Percentiles rank a stretch among this genome's conserved stretches.
Conservation (phyloP, 495 filamentous ascomycete genomes). For the Paragyromitra xinjiangensis region DNA sequence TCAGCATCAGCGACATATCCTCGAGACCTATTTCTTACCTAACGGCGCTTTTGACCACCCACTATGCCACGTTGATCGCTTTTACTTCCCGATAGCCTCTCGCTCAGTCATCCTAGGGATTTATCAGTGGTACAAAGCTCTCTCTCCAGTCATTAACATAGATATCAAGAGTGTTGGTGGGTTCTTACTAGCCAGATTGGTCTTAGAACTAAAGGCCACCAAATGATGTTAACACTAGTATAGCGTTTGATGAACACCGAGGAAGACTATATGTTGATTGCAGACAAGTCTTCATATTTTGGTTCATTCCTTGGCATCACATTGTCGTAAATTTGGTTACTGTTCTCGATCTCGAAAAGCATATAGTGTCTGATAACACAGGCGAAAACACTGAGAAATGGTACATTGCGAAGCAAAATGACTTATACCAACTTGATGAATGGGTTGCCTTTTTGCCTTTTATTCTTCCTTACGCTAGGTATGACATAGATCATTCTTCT, state of each 20-base stretch:
- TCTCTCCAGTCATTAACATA: slow-evolving; percentile 77
- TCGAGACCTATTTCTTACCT: slow-evolving; percentile 75
- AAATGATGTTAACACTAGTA: slow-evolving; percentile 1
- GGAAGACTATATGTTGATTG: slow-evolving; percentile 75
- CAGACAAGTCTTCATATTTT: slow-evolving; percentile 77
- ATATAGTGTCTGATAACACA: slow-evolving; percentile 27
- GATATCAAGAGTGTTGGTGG: slow-evolving; percentile 68
- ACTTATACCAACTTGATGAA: slow-evolving; percentile 82
- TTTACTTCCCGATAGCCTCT: slow-evolving; percentile 64
- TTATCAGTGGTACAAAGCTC: slow-evolving; percentile 86
- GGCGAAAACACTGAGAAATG: slow-evolving; percentile 60
- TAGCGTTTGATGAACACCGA: slow-evolving; percentile 73
- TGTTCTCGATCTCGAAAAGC: slow-evolving; percentile 68
- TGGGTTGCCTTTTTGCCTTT: slow-evolving; percentile 71
- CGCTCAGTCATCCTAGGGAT: slow-evolving; percentile 72
- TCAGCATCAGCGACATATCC: slow-evolving; percentile 67
- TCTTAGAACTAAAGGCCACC: background rate
- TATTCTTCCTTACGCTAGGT: slow-evolving; percentile 34
- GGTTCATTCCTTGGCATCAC: slow-evolving; percentile 76
- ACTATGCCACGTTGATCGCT: slow-evolving; percentile 74
- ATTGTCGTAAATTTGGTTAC: slow-evolving; percentile 75
- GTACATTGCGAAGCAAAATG: slow-evolving; percentile 78
- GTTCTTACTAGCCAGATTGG: background rate
- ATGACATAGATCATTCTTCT: background rate
- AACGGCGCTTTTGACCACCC: slow-evolving; percentile 79